Percentiles rank a stretch among this genome's conserved stretches.
Conservation (phyloP, 2,329 filamentous ascomycete species). For the Orbilia ellipsospora region DNA sequence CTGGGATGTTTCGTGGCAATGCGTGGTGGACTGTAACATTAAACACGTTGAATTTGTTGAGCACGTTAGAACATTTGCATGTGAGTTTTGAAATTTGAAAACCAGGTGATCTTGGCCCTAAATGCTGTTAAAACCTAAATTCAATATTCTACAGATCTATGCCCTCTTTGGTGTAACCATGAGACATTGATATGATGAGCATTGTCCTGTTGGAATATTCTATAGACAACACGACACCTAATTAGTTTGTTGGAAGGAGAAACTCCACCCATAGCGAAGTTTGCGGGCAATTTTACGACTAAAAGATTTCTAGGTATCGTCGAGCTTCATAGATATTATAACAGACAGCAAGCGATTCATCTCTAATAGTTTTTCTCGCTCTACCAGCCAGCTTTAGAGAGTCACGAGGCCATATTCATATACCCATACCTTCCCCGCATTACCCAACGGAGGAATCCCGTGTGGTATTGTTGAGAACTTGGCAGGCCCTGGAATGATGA, state of each 20-base stretch:
- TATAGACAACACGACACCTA: slow-evolving; percentile 31
- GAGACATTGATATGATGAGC: not conserved
- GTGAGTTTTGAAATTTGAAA: too few relatives aligned
- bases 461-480: slow-evolving; percentile 32
- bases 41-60: too few relatives aligned
- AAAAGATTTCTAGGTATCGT: not conserved
- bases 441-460: slow-evolving; percentile 1
- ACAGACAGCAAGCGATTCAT: slow-evolving; percentile 6
- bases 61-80: too few relatives aligned
- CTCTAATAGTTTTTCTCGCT: slow-evolving; percentile 5
- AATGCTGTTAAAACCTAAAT: too few relatives aligned
- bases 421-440: slow-evolving; percentile 38
- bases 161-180: too few relatives aligned
- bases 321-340: not conserved
- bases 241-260: slow-evolving; percentile 28
- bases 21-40: too few relatives aligned
- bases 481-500: not conserved
- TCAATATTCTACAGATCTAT: too few relatives aligned
- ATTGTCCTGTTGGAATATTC: slow-evolving; percentile 37
- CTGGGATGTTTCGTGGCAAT: too few relatives aligned
- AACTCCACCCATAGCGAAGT: slow-evolving; percentile 17
- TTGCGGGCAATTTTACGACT: slow-evolving; percentile 39
- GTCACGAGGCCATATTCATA: slow-evolving; percentile 15
- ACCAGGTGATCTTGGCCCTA: too few relatives aligned
- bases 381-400: slow-evolving; percentile 6